Percentiles rank a stretch among this genome's conserved stretches.
These are phyloP conservation scores for Galeopsis tetrahit DNA, from an alignment of 257 asterid genomes.

Conservation along the genomic window DNA sequence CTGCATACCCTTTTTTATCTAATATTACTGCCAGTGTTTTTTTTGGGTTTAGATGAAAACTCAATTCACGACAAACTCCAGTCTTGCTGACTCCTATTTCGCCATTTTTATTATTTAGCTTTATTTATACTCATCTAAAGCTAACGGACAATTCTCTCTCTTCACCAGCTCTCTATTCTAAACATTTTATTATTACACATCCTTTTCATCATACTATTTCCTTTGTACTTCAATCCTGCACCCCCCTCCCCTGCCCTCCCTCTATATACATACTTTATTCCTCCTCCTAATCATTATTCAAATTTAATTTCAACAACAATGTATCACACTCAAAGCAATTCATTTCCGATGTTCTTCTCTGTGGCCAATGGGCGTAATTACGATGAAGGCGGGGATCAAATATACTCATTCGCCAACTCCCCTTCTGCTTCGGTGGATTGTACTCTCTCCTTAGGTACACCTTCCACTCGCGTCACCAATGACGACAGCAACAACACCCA, in stretches of 20 bases:
- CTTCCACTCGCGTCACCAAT: conserved; percentile 68
- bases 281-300: not conserved
- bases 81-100: conserved; percentile 53
- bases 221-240: conserved; percentile 27
- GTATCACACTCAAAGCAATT: conserved; percentile 51
- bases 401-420: conserved; percentile 44
- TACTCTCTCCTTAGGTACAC: conserved; percentile 88
- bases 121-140: conserved; percentile 37
- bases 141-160: conserved; percentile 37
- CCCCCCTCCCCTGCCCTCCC: not conserved
- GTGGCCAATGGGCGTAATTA: conserved; percentile 36
- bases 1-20: conserved; percentile 37
- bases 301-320: conserved; percentile 20
- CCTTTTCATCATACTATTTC: conserved; percentile 55
- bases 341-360: conserved; percentile 72
- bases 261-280: not conserved
- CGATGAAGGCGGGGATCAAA: conserved; percentile 41
- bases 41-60: conserved; percentile 18
- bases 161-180: conserved; percentile 45
- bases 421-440: conserved; percentile 79
- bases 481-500: not conserved
- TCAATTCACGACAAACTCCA: conserved; percentile 53
- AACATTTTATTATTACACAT: conserved; percentile 57
- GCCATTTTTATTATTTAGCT: conserved; percentile 43
- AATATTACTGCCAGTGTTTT: conserved; percentile 38